phyloP scores from a whole-genome alignment of 768 basidiomycete genomes.

The Tylopilus subfusipes region DNA sequence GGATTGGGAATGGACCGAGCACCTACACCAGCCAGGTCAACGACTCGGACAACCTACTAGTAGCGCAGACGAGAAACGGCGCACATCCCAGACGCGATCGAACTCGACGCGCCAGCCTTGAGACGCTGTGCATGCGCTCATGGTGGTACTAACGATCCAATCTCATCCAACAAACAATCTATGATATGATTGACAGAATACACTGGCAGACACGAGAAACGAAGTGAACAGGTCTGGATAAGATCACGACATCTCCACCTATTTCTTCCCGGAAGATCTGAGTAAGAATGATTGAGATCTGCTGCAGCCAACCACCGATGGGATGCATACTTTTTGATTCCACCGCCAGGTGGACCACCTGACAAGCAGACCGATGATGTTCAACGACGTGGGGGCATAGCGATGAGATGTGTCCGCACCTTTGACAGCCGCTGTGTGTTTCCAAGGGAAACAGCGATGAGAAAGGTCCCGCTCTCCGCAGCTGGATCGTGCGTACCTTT shows the following conservation, averaged over 20 bases:
- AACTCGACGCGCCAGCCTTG: constrained; percentile 24
- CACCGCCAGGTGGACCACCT: constrained; percentile 69
- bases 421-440: constrained; percentile 30
- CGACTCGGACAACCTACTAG: too few species aligned
- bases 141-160: constrained; percentile 1
- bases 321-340: constrained; percentile 80
- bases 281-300: constrained; percentile 3
- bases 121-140: constrained; percentile 6
- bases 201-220: constrained; percentile 7
- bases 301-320: constrained; percentile 1
- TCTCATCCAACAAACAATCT: not conserved
- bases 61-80: constrained; percentile 1
- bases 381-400: constrained; percentile 6
- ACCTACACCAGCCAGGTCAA: constrained; percentile 41
- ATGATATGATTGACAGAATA: not conserved
- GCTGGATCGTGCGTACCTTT: constrained; percentile 48
- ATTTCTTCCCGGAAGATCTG: constrained; percentile 77
- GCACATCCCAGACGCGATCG: constrained; percentile 29
- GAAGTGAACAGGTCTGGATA: not conserved
- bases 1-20: constrained; percentile 80
- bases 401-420: constrained; percentile 17
- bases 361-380: not conserved
- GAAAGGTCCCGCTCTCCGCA: not conserved
- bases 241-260: constrained; percentile 10
- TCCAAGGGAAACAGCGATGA: not conserved